Conservation (phyloP, 768 basidiomycete species). For the Dioszegia crocea region DNA sequence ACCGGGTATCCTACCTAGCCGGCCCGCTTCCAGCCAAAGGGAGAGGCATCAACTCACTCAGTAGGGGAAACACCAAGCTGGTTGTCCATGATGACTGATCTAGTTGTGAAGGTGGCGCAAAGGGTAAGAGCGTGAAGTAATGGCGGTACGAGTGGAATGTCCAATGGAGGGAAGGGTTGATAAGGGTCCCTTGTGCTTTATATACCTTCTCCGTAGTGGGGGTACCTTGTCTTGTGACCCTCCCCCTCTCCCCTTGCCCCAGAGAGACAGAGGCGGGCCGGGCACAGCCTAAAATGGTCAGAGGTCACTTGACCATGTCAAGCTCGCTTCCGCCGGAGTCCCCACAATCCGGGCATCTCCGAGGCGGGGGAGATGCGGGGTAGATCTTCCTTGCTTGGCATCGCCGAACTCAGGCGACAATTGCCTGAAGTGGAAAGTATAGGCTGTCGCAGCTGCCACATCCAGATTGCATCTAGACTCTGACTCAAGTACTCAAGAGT, state of each 20-base stretch:
- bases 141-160: background rate
- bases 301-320: background rate
- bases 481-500: no score
- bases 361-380: background rate
- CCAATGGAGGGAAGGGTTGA: background rate
- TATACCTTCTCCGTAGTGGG: background rate
- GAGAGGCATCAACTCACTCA: conserved; percentile 34
- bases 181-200: background rate
- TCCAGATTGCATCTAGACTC: no score
- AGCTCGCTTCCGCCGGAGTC: background rate
- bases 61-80: conserved; percentile 40
- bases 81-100: conserved; percentile 26
- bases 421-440: background rate
- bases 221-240: background rate
- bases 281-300: background rate
- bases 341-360: no score
- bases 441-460: no score
- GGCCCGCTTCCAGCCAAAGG: no score
- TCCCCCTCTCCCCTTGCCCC: background rate
- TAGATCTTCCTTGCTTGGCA: background rate
- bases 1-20: no score
- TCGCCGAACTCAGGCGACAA: background rate
- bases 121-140: no score
- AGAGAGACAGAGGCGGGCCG: background rate
- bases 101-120: background rate